These are phyloP conservation scores for Microglena sp. DNA, from an alignment of 139 green algal genomes.

Conservation along the genomic window DNA sequence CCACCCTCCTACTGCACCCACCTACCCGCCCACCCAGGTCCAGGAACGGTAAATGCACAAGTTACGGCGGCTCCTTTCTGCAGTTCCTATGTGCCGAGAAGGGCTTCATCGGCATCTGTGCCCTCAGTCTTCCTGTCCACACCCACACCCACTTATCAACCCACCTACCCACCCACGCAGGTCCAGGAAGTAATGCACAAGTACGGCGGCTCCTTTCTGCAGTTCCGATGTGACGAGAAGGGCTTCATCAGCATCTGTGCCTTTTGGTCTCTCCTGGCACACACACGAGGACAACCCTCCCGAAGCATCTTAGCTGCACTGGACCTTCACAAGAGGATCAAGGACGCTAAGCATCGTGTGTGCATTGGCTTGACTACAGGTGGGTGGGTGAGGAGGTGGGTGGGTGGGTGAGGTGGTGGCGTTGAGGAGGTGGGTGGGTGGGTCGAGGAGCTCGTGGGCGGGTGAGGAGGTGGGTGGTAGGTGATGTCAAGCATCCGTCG, in stretches of 20 bases:
- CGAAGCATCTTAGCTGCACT: slow-evolving; percentile 45
- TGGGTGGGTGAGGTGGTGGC: no score
- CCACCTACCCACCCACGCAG: slow-evolving; percentile 3
- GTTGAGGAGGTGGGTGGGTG: no score
- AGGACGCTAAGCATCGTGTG: slow-evolving; percentile 14
- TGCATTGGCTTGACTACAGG: slow-evolving; percentile 66
- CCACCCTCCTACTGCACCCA: no score
- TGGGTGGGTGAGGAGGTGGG: no score
- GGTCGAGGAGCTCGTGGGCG: no score
- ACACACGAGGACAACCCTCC: slow-evolving; percentile 54
- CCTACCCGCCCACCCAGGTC: no score
- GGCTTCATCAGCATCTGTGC: slow-evolving; percentile 74
- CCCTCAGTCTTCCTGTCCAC: slow-evolving; percentile 51
- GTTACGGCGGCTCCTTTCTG: slow-evolving; percentile 61
- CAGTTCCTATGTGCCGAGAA: slow-evolving; percentile 84
- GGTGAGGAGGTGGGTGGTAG: no score
- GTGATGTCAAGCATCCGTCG: no score
- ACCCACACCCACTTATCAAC: not conserved
- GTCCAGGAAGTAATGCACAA: slow-evolving; percentile 62
- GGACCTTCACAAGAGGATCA: slow-evolving; percentile 23
- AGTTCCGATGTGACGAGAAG: slow-evolving; percentile 83
- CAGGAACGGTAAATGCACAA: no score
- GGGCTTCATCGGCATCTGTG: slow-evolving; percentile 74
- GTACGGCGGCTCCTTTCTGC: slow-evolving; percentile 61
- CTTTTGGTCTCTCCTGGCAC: slow-evolving; percentile 66